Base-by-base conservation (phyloP, 257 asterid species). In the Scutellaria minor region DNA sequence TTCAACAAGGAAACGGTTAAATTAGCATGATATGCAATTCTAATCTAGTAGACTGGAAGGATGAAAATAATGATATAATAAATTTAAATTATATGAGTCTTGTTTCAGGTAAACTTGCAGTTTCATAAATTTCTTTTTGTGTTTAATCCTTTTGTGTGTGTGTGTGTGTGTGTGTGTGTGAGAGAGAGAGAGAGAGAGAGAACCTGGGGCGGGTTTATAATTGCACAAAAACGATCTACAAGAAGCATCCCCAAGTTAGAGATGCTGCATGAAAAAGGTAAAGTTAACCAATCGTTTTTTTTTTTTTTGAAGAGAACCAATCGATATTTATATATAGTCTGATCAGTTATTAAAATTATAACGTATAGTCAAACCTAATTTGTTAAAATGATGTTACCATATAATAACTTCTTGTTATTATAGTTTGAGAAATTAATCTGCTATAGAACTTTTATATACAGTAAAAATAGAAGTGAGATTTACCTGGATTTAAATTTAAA, bases 191-290 rank as follows among this genome's bases (percentile, higher is more conserved):
- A 54, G 78, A 56, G 84, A 74, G n/a, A n/a, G n/a, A n/a, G n/a
- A n/a, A 92, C 98, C 98, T 92, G 99, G 44, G 99, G 98, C 13
- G 98, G 99, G 79, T 95, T 95, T 81, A 90, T 92, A 71, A 92
- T 95, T 73, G 99, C 99, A 79, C 98, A 95, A 79, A 95, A 95
- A 5, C 66, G 81, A 83, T 95, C 99, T 71, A 95, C 97, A 6
- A 98, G 98, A 84, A 83, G 92, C 99, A 95, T 95, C 79, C 99
- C 99, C 90, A 95, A 89, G 83, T 95, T 95, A 39, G 98, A 95
- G 80, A 95, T 92, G 86, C 98, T 92, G 95, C 91, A 82, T 13
- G 71, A 62, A 67, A 44, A 74, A 44, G 41, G 56, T n/a, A 54
- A 57, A 57, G 70, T 39, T 37, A 61, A 77, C 77, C n/a, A n/a